Evolutionary conservation across 257 asterid species (phyloP).

Genomic region (Paulownia fortunei): DNA sequence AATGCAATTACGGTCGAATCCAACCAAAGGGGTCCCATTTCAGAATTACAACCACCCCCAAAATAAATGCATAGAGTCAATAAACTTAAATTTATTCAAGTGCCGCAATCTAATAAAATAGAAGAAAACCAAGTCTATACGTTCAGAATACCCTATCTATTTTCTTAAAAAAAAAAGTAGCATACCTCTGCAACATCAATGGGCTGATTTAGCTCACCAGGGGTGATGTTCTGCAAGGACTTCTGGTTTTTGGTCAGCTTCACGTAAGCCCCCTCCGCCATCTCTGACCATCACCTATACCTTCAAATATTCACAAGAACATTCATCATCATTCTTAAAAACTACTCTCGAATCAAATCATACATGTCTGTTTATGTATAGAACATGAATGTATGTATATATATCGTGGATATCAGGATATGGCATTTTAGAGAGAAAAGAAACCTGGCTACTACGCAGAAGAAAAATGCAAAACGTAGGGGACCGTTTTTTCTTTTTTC

Average conservation of each 20-base stretch:
- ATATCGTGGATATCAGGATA: neutral
- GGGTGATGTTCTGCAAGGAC: slow-evolving; percentile 58
- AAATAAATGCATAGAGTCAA: slow-evolving; percentile 5
- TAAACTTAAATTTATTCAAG: neutral
- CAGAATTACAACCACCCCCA: neutral
- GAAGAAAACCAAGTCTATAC: neutral
- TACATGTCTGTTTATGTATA: neutral
- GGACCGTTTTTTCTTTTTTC: neutral
- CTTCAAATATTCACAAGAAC: neutral
- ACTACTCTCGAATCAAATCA: neutral
- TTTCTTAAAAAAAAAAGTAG: neutral
- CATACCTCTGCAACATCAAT: slow-evolving; percentile 69
- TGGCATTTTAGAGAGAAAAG: slow-evolving; percentile 6
- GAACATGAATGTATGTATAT: neutral
- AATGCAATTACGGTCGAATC: neutral
- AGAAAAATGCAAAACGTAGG: neutral
- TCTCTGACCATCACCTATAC: slow-evolving; percentile 36
- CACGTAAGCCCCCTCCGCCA: slow-evolving; percentile 70
- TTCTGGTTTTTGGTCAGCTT: slow-evolving; percentile 63
- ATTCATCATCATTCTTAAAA: neutral
- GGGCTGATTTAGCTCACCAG: slow-evolving; percentile 83
- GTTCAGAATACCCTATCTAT: neutral
- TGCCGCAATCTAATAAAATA: neutral
- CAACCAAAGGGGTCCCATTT: neutral
- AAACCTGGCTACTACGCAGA: no score